A percentile compares a stretch with the other conserved stretches of the same genome.
Conservation (phyloP, 139 green algal genomes). For the Microglena sp. region DNA sequence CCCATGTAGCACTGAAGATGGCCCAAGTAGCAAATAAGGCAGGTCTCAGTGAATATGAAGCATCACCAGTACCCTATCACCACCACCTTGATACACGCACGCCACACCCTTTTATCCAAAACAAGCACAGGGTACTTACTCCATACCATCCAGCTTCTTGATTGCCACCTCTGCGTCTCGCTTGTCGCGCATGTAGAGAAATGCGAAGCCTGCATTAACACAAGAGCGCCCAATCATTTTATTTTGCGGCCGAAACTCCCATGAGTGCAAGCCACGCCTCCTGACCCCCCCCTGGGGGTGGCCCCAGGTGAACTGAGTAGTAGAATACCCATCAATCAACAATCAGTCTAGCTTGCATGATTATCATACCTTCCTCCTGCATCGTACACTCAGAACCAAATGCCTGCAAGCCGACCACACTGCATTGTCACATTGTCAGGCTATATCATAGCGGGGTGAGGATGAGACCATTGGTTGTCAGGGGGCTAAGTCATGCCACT, state of each 20-base stretch:
- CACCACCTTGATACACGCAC: not conserved
- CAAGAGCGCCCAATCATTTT: no score
- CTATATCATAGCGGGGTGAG: no score
- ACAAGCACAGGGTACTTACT: not conserved
- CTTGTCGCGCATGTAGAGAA: constrained; percentile 58
- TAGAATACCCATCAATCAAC: not conserved
- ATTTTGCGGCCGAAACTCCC: no score
- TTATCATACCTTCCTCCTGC: not conserved
- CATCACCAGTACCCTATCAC: not conserved
- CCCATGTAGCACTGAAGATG: not conserved
- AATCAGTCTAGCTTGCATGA: not conserved
- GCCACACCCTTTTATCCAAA: not conserved
- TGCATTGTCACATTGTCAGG: no score
- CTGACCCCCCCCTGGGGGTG: not conserved
- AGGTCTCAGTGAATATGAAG: not conserved
- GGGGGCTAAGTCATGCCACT: no score
- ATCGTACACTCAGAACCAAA: constrained; percentile 4
- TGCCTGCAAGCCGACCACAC: no score
- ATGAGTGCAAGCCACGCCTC: not conserved
- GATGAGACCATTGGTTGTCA: no score
- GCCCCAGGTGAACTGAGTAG: not conserved
- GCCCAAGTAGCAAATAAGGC: not conserved
- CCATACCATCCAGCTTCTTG: constrained; percentile 7
- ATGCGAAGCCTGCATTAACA: constrained; percentile 53
- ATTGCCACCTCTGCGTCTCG: constrained; percentile 26